Percentiles rank a stretch among this genome's conserved stretches.
These are phyloP conservation scores for Colletotrichum sp. DNA, from an alignment of 2,329 filamentous ascomycete species.

Conservation along the genomic window DNA sequence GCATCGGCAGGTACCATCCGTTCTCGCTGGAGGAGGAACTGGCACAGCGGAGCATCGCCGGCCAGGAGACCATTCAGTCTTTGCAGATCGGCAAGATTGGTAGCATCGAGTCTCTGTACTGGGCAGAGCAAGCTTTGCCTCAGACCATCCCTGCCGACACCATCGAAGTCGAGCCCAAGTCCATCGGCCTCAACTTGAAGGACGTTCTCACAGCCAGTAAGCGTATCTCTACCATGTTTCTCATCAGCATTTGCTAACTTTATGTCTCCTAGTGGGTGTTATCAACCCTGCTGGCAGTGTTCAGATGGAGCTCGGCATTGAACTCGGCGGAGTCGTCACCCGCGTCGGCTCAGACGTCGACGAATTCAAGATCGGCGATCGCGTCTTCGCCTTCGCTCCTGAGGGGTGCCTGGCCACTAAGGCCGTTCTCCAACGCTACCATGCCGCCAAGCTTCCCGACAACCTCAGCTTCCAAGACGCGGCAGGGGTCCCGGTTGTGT, in stretches of 20 bases:
- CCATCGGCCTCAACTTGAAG: neutral
- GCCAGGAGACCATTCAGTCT: neutral
- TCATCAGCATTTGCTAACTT: neutral
- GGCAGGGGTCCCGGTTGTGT: constrained; percentile 32
- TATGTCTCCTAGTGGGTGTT: neutral
- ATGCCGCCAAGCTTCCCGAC: constrained; percentile 30
- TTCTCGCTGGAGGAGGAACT: constrained; percentile 28
- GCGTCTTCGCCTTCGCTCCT: constrained; percentile 22
- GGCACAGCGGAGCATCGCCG: neutral
- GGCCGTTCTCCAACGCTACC: neutral
- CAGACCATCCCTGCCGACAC: neutral
- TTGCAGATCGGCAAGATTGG: neutral
- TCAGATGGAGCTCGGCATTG: neutral
- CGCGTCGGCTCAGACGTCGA: constrained; percentile 23
- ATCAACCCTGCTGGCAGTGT: neutral
- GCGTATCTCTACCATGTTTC: neutral
- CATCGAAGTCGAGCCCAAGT: neutral
- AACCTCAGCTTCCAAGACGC: constrained; percentile 30
- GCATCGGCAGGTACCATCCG: constrained; percentile 24
- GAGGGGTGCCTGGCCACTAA: neutral
- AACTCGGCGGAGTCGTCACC: constrained; percentile 27
- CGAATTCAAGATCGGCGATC: constrained; percentile 25
- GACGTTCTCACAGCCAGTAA: neutral
- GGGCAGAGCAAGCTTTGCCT: neutral
- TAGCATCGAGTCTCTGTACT: neutral